Evolutionary conservation across 2,329 filamentous ascomycete species (phyloP).

Genomic region (Sclerotinia nivalis): DNA sequence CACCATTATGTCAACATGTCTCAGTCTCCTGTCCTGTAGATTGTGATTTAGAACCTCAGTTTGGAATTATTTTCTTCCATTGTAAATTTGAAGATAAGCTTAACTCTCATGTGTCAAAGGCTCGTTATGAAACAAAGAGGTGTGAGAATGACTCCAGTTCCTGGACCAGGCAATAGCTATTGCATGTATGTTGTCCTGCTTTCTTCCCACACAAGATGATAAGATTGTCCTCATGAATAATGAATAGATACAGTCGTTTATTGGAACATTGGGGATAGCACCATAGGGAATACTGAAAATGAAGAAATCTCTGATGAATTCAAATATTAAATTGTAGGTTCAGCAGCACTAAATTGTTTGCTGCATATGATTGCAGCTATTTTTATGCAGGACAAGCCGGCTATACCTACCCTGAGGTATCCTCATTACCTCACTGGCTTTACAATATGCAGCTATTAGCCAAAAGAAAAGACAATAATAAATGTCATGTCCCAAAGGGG

Average conservation of each 20-base stretch:
- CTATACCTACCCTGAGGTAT: neutral
- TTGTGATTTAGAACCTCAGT: neutral
- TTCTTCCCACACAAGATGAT: neutral
- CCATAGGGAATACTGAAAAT: neutral
- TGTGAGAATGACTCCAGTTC: no score
- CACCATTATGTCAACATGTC: neutral
- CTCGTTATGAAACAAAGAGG: neutral
- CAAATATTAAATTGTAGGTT: neutral
- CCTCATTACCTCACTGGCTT: neutral
- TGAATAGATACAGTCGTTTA: neutral
- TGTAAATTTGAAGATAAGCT: neutral
- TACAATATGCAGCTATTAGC: neutral
- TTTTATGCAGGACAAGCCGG: constrained; percentile 1
- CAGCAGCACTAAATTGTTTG: neutral
- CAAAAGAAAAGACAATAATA: neutral
- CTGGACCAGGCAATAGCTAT: neutral
- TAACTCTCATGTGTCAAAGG: neutral
- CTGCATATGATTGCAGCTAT: neutral
- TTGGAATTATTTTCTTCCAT: neutral
- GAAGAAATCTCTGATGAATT: neutral
- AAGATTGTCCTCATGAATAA: neutral
- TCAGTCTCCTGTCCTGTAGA: no score
- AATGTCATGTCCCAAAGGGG: neutral
- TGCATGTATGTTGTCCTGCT: neutral
- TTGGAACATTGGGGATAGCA: neutral